A percentile compares a stretch with the other conserved stretches of the same genome.
phyloP scores from a whole-genome alignment of 164 flowering plant species.

The Magnolia kwangsiensis region DNA sequence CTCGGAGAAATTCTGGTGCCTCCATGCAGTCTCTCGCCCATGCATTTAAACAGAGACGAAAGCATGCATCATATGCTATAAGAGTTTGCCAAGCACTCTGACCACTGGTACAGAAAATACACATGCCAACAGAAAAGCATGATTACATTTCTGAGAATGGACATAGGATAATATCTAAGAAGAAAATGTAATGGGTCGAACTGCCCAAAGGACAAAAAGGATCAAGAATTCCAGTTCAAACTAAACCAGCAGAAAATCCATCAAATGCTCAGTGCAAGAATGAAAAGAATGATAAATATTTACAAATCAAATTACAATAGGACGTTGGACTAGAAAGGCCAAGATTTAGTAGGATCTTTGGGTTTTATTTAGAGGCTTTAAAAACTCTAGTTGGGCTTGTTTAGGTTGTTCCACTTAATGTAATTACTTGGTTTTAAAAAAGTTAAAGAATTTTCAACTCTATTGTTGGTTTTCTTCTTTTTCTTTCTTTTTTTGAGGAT shows the following conservation, averaged over 20 bases:
- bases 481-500: no score
- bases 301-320: no score
- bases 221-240: neutral
- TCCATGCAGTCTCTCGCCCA: slow-evolving; percentile 82
- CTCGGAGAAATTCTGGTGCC: slow-evolving; percentile 81
- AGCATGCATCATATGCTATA: slow-evolving; percentile 87
- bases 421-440: no score
- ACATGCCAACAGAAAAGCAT: neutral
- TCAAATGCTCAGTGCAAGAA: neutral
- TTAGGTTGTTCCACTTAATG: no score
- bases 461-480: no score
- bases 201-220: neutral
- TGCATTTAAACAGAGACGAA: slow-evolving; percentile 74
- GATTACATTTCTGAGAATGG: neutral
- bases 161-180: neutral
- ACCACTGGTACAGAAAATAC: slow-evolving; percentile 38
- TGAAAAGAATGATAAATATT: no score
- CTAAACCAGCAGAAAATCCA: neutral
- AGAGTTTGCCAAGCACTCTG: slow-evolving; percentile 87
- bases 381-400: no score
- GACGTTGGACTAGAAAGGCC: no score
- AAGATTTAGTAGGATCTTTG: no score
- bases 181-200: neutral
- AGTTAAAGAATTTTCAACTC: no score
- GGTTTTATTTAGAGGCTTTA: no score